These are phyloP conservation scores for Fusarium humuli DNA, from an alignment of 2,329 filamentous ascomycete genomes.

Conservation along the genomic window DNA sequence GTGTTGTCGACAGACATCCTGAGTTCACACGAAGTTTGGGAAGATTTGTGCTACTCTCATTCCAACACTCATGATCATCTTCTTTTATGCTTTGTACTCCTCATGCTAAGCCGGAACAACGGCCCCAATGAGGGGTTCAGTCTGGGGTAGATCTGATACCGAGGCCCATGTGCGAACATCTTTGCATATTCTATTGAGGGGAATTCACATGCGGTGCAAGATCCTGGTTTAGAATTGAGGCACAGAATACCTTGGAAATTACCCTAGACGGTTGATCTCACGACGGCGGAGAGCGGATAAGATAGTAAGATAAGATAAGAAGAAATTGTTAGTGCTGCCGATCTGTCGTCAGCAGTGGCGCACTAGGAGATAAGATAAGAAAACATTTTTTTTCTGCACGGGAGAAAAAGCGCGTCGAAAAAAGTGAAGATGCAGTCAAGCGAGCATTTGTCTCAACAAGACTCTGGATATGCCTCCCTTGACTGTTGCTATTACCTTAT, in stretches of 20 bases:
- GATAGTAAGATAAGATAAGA: neutral
- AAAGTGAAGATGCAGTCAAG: neutral
- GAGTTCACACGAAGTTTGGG: accelerated
- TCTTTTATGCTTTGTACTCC: neutral
- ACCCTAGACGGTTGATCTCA: neutral
- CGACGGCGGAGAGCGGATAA: neutral
- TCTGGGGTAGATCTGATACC: neutral
- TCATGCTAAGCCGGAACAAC: neutral
- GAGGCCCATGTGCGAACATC: conserved; percentile 29
- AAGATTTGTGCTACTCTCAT: accelerated
- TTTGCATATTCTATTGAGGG: conserved; percentile 8
- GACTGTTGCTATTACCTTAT: neutral
- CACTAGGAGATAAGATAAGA: neutral
- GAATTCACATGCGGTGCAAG: neutral
- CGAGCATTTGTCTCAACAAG: neutral
- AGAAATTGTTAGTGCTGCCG: neutral
- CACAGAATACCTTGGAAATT: neutral
- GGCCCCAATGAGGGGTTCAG: neutral
- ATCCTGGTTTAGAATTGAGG: conserved; percentile 4
- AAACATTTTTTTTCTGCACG: neutral
- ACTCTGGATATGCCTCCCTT: neutral
- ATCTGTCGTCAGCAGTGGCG: neutral
- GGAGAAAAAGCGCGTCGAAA: neutral
- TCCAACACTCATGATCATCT: accelerated
- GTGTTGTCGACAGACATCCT: conserved; percentile 51